Evolutionary conservation across 192 early-diverging fungal genomes (phyloP).

Genomic region (Coemansia sp.): DNA sequence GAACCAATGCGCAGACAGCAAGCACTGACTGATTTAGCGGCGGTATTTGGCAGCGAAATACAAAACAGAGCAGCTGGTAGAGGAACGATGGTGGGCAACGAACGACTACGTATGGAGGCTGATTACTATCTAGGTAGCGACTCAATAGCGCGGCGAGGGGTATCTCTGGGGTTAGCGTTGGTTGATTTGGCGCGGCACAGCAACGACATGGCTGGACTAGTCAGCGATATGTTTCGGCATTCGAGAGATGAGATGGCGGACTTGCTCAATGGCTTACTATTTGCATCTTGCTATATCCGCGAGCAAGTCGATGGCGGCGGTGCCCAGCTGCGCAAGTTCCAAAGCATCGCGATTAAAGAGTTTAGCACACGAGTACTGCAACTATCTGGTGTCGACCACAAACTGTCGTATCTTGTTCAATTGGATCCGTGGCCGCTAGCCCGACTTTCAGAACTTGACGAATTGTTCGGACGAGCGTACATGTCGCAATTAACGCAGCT

Average conservation of each 20-base stretch:
- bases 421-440: conserved; percentile 13
- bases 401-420: background rate
- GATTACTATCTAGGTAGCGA: background rate
- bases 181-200: background rate
- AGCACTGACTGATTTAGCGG: background rate
- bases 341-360: background rate
- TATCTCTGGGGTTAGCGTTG: background rate
- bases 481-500: conserved; percentile 11
- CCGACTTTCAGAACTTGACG: background rate
- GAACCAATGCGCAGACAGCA: background rate
- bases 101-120: conserved; percentile 1
- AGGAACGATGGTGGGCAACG: background rate
- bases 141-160: background rate
- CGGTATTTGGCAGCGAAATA: background rate
- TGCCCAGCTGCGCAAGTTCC: conserved; percentile 3
- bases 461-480: conserved; percentile 7
- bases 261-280: conserved; percentile 2
- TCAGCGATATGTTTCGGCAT: background rate
- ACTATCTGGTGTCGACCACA: background rate
- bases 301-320: background rate
- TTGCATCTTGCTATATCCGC: conserved; percentile 9
- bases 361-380: conserved; percentile 1
- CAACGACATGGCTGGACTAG: background rate
- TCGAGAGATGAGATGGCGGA: background rate
- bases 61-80: background rate